Evolutionary conservation across 1,139 yeast genomes (phyloP).

Genomic region (Hyphopichia wangnamkhiaoensis): DNA sequence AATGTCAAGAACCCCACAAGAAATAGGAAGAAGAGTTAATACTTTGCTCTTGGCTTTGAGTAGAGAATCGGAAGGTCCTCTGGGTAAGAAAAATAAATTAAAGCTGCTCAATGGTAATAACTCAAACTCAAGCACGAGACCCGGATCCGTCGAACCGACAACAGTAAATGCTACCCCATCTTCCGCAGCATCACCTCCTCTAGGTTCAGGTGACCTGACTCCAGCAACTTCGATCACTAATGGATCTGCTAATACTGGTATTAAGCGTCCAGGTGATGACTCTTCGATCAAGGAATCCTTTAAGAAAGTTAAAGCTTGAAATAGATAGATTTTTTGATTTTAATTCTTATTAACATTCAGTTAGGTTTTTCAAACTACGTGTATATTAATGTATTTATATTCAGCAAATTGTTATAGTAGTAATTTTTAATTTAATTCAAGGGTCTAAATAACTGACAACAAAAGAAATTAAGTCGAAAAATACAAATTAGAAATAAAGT

Average conservation of each 20-base stretch:
- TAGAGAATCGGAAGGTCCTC: slow-evolving; percentile 76
- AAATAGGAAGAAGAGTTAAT: slow-evolving; percentile 76
- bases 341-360: no score
- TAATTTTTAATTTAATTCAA: no score
- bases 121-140: slow-evolving; percentile 32
- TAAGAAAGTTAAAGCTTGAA: neutral
- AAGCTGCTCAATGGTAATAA: slow-evolving; percentile 23
- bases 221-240: neutral
- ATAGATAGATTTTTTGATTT: no score
- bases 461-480: no score
- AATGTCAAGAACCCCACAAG: slow-evolving; percentile 80
- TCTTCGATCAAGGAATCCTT: neutral
- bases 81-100: slow-evolving; percentile 32
- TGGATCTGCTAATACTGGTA: slow-evolving; percentile 3
- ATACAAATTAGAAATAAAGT: no score
- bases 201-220: neutral
- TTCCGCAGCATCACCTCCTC: neutral
- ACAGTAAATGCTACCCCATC: neutral
- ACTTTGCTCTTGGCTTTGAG: slow-evolving; percentile 78
- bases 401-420: no score
- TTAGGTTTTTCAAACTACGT: no score
- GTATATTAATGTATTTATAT: no score
- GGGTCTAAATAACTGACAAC: no score
- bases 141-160: slow-evolving; percentile 36
- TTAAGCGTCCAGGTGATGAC: slow-evolving; percentile 1